These are phyloP conservation scores for Cyberlindnera nakhonratchasimensis DNA, from an alignment of 805 yeast species.

Conservation along the genomic window DNA sequence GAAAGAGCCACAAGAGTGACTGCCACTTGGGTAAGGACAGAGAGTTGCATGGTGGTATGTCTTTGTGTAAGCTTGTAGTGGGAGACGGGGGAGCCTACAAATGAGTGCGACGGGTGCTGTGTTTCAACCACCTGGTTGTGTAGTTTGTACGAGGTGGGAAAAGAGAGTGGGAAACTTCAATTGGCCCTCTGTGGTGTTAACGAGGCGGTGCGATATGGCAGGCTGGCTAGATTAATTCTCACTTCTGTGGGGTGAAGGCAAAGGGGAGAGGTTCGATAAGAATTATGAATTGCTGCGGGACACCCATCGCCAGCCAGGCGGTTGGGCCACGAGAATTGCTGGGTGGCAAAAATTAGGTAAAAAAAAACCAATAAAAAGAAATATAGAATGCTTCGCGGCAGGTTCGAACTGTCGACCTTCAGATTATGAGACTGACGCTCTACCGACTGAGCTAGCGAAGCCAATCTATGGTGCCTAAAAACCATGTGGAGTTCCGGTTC, in stretches of 20 bases:
- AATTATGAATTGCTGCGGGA: too few species aligned
- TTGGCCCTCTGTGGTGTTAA: too few species aligned
- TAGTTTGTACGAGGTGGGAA: too few species aligned
- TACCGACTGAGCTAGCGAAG: slow-evolving; percentile 55
- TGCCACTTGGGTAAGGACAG: slow-evolving; percentile 24
- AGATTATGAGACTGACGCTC: slow-evolving; percentile 58
- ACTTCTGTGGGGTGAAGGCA: not conserved
- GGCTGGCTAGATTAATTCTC: too few species aligned
- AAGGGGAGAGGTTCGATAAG: not conserved
- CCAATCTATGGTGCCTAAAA: slow-evolving; percentile 20
- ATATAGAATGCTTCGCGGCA: slow-evolving; percentile 42
- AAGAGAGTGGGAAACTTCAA: too few species aligned
- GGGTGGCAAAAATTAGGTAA: not conserved
- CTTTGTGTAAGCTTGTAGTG: slow-evolving; percentile 1
- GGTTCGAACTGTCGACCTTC: slow-evolving; percentile 56
- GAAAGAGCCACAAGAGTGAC: slow-evolving; percentile 29
- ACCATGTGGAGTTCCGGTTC: too few species aligned
- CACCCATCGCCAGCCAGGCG: slow-evolving; percentile 3
- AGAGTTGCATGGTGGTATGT: slow-evolving; percentile 24
- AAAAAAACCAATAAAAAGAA: slow-evolving; percentile 2
- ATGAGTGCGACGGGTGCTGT: too few species aligned
- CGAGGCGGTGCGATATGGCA: too few species aligned
- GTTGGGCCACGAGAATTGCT: slow-evolving; percentile 1
- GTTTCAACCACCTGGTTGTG: not conserved
- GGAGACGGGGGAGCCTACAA: not conserved